Evolutionary conservation across 108 stramenopile genomes (phyloP), one percentile per base, ranked within the genome.

Genomic region (Bacterosira constricta): DNA sequence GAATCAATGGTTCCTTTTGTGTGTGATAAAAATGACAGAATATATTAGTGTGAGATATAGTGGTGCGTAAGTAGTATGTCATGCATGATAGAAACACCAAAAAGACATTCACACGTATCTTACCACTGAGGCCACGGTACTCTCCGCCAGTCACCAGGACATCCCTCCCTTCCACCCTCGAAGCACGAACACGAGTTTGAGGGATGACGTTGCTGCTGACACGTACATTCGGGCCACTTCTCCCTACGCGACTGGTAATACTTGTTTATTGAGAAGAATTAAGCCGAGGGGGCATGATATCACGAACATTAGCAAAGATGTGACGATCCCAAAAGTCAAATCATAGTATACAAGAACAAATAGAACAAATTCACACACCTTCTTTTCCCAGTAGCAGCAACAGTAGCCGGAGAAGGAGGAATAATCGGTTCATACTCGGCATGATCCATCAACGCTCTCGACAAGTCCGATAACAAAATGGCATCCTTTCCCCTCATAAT

Each of bases 401-500:
- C 5, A 6, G 20, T 21, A 29, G 38, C 26, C 13, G 45, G 11
- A 26, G 44, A 56, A 23, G 75, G 59, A 20, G 77, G 77, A 59
- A 74, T 36, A 21, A 79, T 74, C 3, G 81, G 81, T 44, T 82
- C 81, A 35, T 82, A 82, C 17, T 76, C 75, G 4, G 81, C 70
- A 73, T 82, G 81, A 37, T 57, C 46, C 26, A 71, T 46, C 65
- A 82, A 65, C 27, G 41, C 56, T 20, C 38, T 54, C 1, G 76
- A 57, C 57, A 82, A 50, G 36, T 77, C 76, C 34, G 29, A 35
- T 12, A 77, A 36, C 7, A 52, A 44, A 31, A 82, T 51, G 13
- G 81, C 81, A 15, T 65, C 71, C 12, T 66, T 37, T 23, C 81
- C 81, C 35, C 31, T 66, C 76, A 82, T 65, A 41, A 82, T 50